These are phyloP conservation scores for Corchorus capsularis DNA, from an alignment of 345 rosid species.

Conservation along the genomic window DNA sequence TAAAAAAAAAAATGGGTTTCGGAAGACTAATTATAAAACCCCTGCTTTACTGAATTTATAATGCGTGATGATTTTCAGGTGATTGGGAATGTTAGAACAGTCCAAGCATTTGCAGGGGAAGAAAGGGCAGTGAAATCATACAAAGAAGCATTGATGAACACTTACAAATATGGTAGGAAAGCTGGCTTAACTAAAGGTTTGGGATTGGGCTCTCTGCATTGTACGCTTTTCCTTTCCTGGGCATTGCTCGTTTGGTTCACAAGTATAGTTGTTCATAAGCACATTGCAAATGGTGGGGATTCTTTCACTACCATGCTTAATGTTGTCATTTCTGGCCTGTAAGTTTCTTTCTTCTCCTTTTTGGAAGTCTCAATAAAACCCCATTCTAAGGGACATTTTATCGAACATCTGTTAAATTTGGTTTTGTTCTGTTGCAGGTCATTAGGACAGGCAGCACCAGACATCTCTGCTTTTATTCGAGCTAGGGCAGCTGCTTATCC, in stretches of 20 bases:
- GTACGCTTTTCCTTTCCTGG: constrained; percentile 90
- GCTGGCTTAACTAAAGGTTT: constrained; percentile 93
- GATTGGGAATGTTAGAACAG: constrained; percentile 94
- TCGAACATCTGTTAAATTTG: neutral
- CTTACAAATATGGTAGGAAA: constrained; percentile 73
- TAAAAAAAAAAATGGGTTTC: neutral
- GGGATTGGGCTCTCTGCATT: constrained; percentile 86
- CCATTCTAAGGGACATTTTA: neutral
- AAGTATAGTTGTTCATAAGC: constrained; percentile 80
- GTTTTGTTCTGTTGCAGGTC: constrained; percentile 48
- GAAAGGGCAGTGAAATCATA: constrained; percentile 79
- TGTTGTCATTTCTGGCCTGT: constrained; percentile 94
- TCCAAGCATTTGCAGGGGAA: constrained; percentile 95
- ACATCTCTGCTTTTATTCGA: constrained; percentile 72
- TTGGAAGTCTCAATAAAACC: neutral
- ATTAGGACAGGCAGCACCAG: constrained; percentile 93
- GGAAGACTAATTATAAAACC: too few relatives aligned
- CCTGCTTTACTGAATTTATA: too few relatives aligned
- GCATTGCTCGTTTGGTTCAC: constrained; percentile 94
- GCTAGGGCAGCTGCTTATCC: constrained; percentile 95
- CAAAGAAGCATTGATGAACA: constrained; percentile 64
- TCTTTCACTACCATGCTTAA: constrained; percentile 99
- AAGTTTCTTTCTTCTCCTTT: constrained; percentile 31
- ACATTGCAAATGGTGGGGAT: constrained; percentile 80
- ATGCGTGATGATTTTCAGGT: constrained; percentile 44